Percentiles rank a stretch among this genome's conserved stretches.
Conservation (phyloP, 139 green algal species). For the Picochlorum sp. region DNA sequence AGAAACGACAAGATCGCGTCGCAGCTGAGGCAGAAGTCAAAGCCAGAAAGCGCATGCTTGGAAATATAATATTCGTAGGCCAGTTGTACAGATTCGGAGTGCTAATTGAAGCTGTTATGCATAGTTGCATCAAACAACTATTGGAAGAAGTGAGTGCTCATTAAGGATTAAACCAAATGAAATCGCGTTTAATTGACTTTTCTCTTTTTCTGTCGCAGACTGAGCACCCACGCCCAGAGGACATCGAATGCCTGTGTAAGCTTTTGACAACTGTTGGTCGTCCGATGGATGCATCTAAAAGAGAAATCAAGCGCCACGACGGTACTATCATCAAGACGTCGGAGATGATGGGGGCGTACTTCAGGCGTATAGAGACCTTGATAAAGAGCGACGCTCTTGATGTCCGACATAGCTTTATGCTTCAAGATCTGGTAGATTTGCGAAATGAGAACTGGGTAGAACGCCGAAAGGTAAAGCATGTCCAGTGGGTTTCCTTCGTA, state of each 20-base stretch:
- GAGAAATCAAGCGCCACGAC: slow-evolving; percentile 7
- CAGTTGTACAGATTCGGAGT: slow-evolving; percentile 77
- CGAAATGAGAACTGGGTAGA: slow-evolving; percentile 39
- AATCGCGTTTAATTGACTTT: too few species aligned
- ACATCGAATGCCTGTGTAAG: slow-evolving; percentile 95
- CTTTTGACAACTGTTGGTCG: slow-evolving; percentile 77
- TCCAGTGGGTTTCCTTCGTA: too few species aligned
- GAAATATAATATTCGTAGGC: slow-evolving; percentile 98
- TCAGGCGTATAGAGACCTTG: slow-evolving; percentile 59
- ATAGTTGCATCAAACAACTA: slow-evolving; percentile 70
- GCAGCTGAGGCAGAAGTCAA: slow-evolving; percentile 49
- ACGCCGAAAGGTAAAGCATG: too few species aligned
- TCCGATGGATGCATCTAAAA: slow-evolving; percentile 40
- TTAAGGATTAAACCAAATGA: too few species aligned
- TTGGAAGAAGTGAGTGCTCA: slow-evolving; percentile 29
- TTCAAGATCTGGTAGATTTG: slow-evolving; percentile 56
- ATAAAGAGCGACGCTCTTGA: slow-evolving; percentile 47
- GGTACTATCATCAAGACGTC: slow-evolving; percentile 3
- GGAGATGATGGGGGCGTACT: slow-evolving; percentile 73
- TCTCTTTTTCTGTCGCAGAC: too few species aligned
- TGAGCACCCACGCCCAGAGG: slow-evolving; percentile 59
- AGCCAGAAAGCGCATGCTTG: slow-evolving; percentile 71
- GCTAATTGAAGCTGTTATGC: slow-evolving; percentile 96
- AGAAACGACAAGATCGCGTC: slow-evolving; percentile 17
- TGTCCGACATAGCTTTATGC: slow-evolving; percentile 70